phyloP scores from a whole-genome alignment of 2,329 filamentous ascomycete species.

The Pseudopyrenochaeta lycopersici region DNA sequence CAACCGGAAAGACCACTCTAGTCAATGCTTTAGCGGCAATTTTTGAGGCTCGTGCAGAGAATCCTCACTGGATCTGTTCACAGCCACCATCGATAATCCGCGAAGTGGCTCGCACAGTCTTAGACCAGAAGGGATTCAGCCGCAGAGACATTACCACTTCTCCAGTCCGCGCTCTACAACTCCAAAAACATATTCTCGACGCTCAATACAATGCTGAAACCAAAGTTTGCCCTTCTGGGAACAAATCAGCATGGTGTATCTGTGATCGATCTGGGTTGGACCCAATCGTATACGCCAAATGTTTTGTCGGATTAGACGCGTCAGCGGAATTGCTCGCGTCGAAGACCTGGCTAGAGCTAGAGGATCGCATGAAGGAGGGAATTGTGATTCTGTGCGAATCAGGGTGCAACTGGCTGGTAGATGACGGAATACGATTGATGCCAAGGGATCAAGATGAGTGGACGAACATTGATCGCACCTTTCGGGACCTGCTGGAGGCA shows the following conservation, averaged over 20 bases:
- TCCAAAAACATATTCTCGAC: slow-evolving; percentile 52
- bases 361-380: slow-evolving; percentile 43
- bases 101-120: slow-evolving; percentile 52
- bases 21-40: slow-evolving; percentile 43
- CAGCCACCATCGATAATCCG: slow-evolving; percentile 40
- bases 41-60: too few relatives aligned
- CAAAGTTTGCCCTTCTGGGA: background rate
- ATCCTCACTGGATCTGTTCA: slow-evolving; percentile 1
- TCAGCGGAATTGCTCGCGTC: slow-evolving; percentile 30
- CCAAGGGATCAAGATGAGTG: slow-evolving; percentile 34
- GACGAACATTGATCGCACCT: slow-evolving; percentile 31
- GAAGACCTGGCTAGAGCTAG: slow-evolving; percentile 41
- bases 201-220: slow-evolving; percentile 48
- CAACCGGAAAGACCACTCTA: slow-evolving; percentile 58
- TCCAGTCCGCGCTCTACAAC: slow-evolving; percentile 36
- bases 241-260: too few relatives aligned
- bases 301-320: slow-evolving; percentile 39
- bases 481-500: slow-evolving; percentile 25
- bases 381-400: slow-evolving; percentile 54
- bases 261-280: slow-evolving; percentile 57
- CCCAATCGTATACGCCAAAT: slow-evolving; percentile 52
- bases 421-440: slow-evolving; percentile 53
- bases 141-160: slow-evolving; percentile 45
- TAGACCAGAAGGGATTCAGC: slow-evolving; percentile 45
- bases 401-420: slow-evolving; percentile 43